These are phyloP conservation scores for Kodamaea ohmeri DNA, from an alignment of 1,139 yeast genomes.

Conservation along the genomic window DNA sequence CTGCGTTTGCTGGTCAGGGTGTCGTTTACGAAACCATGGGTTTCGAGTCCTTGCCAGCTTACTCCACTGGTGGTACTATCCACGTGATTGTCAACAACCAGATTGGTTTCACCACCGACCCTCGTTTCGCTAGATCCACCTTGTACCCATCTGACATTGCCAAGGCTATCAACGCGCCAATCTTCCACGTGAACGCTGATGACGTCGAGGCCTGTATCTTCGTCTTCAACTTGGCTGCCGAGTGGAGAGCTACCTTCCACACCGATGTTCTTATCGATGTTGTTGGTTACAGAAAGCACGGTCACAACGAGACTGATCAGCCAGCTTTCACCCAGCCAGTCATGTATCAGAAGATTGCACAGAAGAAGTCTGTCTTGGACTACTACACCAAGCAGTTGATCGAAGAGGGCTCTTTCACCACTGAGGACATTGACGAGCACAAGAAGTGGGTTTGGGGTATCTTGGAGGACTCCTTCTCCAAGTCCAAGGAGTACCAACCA, in stretches of 20 bases:
- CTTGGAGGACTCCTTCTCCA: slow-evolving; percentile 83
- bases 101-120: slow-evolving; percentile 99
- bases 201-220: slow-evolving; percentile 93
- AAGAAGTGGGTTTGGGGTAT: slow-evolving; percentile 97
- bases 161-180: slow-evolving; percentile 94
- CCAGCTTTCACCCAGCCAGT: slow-evolving; percentile 98
- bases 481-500: slow-evolving; percentile 88
- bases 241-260: slow-evolving; percentile 96
- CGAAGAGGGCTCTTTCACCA: slow-evolving; percentile 83
- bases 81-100: slow-evolving; percentile 96
- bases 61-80: slow-evolving; percentile 97
- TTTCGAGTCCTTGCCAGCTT: slow-evolving; percentile 86
- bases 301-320: slow-evolving; percentile 99
- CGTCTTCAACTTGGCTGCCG: slow-evolving; percentile 94
- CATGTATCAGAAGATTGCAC: slow-evolving; percentile 89
- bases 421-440: slow-evolving; percentile 91
- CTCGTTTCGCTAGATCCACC: slow-evolving; percentile 95
- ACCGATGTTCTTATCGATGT: slow-evolving; percentile 94
- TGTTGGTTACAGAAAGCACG: slow-evolving; percentile 97
- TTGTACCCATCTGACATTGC: slow-evolving; percentile 98
- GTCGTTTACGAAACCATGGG: slow-evolving; percentile 98
- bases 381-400: slow-evolving; percentile 77
- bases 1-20: slow-evolving; percentile 99
- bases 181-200: slow-evolving; percentile 98
- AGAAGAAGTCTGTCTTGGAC: slow-evolving; percentile 86